phyloP scores from a whole-genome alignment of 2,329 filamentous ascomycete species.

The Neonectria magnoliae region DNA sequence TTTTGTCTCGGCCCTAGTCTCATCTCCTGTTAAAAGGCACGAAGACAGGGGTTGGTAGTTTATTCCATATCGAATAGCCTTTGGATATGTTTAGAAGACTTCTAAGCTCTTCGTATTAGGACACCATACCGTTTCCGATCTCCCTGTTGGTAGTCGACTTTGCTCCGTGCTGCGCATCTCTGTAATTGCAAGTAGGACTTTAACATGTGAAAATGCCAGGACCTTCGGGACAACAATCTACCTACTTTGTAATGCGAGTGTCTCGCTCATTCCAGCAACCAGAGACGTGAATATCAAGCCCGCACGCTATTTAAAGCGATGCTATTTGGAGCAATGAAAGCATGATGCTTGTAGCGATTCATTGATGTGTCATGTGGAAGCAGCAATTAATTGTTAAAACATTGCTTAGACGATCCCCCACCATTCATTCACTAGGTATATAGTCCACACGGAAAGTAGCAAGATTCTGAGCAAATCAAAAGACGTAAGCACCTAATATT shows the following conservation, averaged over 20 bases:
- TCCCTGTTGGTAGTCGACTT: not conserved
- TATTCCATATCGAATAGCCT: no score
- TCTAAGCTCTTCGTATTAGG: no score
- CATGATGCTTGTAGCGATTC: not conserved
- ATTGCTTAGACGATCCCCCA: no score
- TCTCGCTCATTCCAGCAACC: not conserved
- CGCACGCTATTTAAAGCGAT: not conserved
- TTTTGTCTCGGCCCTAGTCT: not conserved
- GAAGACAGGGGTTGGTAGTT: no score
- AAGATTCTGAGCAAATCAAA: not conserved
- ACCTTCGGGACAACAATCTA: no score
- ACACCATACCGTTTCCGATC: no score
- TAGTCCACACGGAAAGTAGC: not conserved
- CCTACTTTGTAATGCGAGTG: no score
- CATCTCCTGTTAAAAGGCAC: no score
- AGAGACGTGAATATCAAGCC: not conserved
- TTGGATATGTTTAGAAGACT: no score
- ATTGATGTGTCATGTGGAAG: not conserved
- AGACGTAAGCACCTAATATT: not conserved
- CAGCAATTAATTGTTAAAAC: not conserved
- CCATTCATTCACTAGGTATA: not conserved
- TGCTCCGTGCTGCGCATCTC: no score
- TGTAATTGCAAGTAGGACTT: not conserved
- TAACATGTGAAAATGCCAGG: not conserved
- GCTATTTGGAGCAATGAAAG: not conserved